A percentile compares a stretch with the other conserved stretches of the same genome.
Conservation (phyloP, 2,329 filamentous ascomycete species). For the Thermothelomyces thermophilus region DNA sequence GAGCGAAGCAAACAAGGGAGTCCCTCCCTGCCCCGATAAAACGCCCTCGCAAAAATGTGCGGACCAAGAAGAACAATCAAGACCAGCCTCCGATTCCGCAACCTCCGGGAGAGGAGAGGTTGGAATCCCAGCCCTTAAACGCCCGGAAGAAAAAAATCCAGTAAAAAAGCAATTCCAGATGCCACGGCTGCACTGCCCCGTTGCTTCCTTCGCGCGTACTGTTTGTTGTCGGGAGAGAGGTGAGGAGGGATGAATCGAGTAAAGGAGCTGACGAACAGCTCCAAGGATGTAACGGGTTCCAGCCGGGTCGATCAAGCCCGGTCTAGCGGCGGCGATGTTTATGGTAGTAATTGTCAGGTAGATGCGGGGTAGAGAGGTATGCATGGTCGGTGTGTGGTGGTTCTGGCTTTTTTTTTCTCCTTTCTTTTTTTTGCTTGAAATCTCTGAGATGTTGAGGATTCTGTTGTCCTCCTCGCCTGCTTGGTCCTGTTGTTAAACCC, state of each 20-base stretch:
- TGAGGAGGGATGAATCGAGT: background rate
- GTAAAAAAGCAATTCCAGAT: background rate
- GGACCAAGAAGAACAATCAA: background rate
- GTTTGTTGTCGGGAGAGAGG: background rate
- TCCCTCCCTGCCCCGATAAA: background rate
- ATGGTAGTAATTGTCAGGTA: background rate
- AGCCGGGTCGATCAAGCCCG: background rate
- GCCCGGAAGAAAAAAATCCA: no score
- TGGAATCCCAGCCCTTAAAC: conserved; percentile 5
- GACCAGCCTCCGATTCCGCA: background rate
- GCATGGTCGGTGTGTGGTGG: no score
- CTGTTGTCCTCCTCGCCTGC: background rate
- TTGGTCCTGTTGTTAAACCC: conserved; percentile 12
- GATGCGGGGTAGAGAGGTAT: no score
- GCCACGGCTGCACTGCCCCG: background rate
- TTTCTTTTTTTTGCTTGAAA: background rate
- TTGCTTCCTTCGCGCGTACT: conserved; percentile 1
- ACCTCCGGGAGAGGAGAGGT: background rate
- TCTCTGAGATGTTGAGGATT: background rate
- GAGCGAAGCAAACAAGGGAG: background rate
- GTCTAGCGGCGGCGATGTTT: background rate
- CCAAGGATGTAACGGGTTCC: background rate
- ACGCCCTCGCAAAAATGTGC: conserved; percentile 2
- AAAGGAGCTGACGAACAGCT: background rate
- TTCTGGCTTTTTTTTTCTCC: no score